Evolutionary conservation across 257 asterid genomes (phyloP).

Genomic region (Cinchona pubescens): DNA sequence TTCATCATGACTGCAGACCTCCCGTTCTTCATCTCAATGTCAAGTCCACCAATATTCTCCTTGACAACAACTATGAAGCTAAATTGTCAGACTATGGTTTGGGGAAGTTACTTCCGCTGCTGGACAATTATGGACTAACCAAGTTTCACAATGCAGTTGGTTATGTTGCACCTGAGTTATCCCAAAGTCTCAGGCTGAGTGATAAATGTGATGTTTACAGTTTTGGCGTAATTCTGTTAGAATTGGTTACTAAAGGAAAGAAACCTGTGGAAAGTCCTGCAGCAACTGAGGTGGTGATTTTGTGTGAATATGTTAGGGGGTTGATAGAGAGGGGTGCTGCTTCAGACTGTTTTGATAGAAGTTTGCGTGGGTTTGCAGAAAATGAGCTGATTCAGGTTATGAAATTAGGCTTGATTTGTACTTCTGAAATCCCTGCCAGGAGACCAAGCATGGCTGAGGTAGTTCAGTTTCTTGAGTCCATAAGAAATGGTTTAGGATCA

Average conservation of each 20-base stretch:
- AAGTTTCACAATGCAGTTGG: slow-evolving; percentile 82
- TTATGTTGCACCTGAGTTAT: slow-evolving; percentile 88
- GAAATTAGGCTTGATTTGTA: slow-evolving; percentile 83
- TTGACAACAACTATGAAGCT: slow-evolving; percentile 49
- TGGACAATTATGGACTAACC: slow-evolving; percentile 49
- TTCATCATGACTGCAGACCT: slow-evolving; percentile 96
- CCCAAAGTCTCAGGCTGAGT: slow-evolving; percentile 58
- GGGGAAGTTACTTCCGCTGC: slow-evolving; percentile 59
- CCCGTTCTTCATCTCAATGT: slow-evolving; percentile 73
- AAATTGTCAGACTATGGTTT: slow-evolving; percentile 79
- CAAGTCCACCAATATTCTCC: slow-evolving; percentile 75
- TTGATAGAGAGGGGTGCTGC: slow-evolving; percentile 64
- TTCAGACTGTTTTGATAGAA: slow-evolving; percentile 61
- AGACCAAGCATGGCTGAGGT: slow-evolving; percentile 96
- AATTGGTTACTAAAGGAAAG: slow-evolving; percentile 80
- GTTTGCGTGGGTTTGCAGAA: slow-evolving; percentile 65
- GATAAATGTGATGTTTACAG: slow-evolving; percentile 86
- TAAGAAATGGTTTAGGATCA: slow-evolving; percentile 62
- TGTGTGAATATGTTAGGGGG: slow-evolving; percentile 68
- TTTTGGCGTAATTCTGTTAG: slow-evolving; percentile 72
- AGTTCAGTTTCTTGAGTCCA: slow-evolving; percentile 83
- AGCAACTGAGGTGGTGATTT: slow-evolving; percentile 61
- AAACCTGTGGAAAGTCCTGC: slow-evolving; percentile 74
- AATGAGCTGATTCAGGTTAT: slow-evolving; percentile 81
- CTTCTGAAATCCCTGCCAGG: slow-evolving; percentile 57